phyloP scores from a whole-genome alignment of 257 asterid species.

The Plantago ovata region DNA sequence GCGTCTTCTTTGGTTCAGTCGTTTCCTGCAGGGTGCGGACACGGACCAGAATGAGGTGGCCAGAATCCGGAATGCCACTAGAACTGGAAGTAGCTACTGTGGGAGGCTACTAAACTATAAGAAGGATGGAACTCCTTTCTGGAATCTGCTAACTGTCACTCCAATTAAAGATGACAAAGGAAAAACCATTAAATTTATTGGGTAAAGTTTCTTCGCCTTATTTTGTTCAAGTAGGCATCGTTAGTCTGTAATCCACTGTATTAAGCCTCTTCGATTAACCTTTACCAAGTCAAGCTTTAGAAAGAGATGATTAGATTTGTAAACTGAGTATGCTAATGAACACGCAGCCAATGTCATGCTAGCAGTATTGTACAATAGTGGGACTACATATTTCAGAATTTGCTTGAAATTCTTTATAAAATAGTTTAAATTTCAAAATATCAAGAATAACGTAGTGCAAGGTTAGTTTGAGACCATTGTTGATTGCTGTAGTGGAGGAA shows the following conservation, averaged over 20 bases:
- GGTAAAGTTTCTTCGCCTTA: constrained; percentile 41
- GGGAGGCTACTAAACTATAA: constrained; percentile 95
- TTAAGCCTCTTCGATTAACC: background rate
- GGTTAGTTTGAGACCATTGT: too few relatives aligned
- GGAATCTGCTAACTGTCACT: constrained; percentile 88
- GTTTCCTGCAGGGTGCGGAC: constrained; percentile 92
- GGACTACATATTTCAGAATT: too few relatives aligned
- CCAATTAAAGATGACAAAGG: constrained; percentile 93
- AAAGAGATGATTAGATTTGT: background rate
- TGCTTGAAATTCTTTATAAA: too few relatives aligned
- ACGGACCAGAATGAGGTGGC: constrained; percentile 85
- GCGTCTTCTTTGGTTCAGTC: constrained; percentile 59
- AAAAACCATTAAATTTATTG: constrained; percentile 77
- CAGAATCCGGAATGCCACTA: constrained; percentile 62
- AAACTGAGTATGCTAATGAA: background rate
- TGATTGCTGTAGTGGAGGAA: too few relatives aligned
- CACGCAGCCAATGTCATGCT: background rate
- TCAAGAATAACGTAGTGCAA: too few relatives aligned
- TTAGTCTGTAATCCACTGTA: background rate
- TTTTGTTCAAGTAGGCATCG: constrained; percentile 1
- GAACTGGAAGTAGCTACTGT: constrained; percentile 77
- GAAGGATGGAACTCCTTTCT: constrained; percentile 93
- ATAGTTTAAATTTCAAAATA: too few relatives aligned
- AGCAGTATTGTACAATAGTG: too few relatives aligned
- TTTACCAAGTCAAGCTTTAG: constrained; percentile 3